A percentile compares a stretch with the other conserved stretches of the same genome.
phyloP scores from a whole-genome alignment of 257 asterid genomes.

The Rubia yunnanensis region DNA sequence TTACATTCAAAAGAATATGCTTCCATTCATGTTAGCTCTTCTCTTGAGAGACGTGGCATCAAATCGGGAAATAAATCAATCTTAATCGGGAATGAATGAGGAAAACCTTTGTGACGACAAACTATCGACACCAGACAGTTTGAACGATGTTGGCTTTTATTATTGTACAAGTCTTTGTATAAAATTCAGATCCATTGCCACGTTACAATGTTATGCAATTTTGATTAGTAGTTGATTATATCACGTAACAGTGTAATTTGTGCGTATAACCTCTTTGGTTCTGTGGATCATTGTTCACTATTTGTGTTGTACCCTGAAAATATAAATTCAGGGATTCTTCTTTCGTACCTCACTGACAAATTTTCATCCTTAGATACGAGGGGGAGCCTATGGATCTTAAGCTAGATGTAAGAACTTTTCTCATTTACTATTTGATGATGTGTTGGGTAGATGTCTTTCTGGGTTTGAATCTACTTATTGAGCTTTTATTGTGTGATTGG shows the following conservation, averaged over 20 bases:
- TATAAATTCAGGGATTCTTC: not conserved
- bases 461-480: not conserved
- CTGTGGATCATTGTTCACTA: not conserved
- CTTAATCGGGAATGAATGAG: no score
- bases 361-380: constrained; percentile 40
- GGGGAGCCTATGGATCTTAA: constrained; percentile 87
- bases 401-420: constrained; percentile 45
- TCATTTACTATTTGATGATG: not conserved
- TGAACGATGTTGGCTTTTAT: no score
- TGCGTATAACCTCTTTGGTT: not conserved
- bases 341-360: not conserved
- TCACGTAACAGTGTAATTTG: no score
- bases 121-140: no score
- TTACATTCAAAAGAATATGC: constrained; percentile 61
- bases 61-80: no score
- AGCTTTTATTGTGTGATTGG: not conserved
- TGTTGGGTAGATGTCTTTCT: not conserved
- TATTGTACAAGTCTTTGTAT: no score
- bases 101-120: no score
- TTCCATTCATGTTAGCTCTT: constrained; percentile 72
- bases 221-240: no score
- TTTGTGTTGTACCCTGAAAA: not conserved
- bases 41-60: constrained; percentile 60
- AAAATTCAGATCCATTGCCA: no score
- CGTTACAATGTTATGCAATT: no score